phyloP scores from a whole-genome alignment of 371 early-diverging fungal genomes.

The Mortierella sp. region DNA sequence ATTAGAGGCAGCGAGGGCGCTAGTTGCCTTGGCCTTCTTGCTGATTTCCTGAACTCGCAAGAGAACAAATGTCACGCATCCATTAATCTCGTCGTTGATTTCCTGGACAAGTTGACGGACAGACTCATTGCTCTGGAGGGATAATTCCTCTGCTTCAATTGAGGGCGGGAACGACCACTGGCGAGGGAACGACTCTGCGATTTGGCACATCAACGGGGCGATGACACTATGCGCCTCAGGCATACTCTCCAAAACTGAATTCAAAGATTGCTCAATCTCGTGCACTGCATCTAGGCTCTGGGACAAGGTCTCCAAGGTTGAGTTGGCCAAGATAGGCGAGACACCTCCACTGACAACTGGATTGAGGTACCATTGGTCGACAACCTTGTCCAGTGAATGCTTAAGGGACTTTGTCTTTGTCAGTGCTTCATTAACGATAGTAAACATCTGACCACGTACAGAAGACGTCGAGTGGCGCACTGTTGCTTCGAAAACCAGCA shows the following conservation, averaged over 20 bases:
- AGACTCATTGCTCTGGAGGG: constrained; percentile 34
- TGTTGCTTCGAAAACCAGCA: constrained; percentile 52
- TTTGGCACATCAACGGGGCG: constrained; percentile 48
- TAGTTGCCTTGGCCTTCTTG: constrained; percentile 30
- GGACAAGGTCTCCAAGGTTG: constrained; percentile 30
- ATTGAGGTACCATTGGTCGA: constrained; percentile 47
- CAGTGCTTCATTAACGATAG: constrained; percentile 20
- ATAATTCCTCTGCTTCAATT: constrained; percentile 8
- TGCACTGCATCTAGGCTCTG: constrained; percentile 41
- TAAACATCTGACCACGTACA: constrained; percentile 40
- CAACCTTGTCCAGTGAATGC: constrained; percentile 32
- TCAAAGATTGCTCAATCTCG: constrained; percentile 33
- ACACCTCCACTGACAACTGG: constrained; percentile 46
- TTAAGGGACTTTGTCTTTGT: constrained; percentile 44
- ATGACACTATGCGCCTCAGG: constrained; percentile 39
- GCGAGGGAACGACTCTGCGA: constrained; percentile 51
- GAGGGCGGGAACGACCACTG: constrained; percentile 12
- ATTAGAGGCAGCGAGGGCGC: constrained; percentile 7
- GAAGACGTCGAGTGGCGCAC: constrained; percentile 38
- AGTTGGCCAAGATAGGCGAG: constrained; percentile 28
- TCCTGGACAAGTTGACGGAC: constrained; percentile 43
- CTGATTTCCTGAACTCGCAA: constrained; percentile 49
- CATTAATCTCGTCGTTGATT: constrained; percentile 50
- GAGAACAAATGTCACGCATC: constrained; percentile 49
- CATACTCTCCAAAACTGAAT: constrained; percentile 41